Conservation (phyloP, 257 asterid species). For the Avicennia marina region DNA sequence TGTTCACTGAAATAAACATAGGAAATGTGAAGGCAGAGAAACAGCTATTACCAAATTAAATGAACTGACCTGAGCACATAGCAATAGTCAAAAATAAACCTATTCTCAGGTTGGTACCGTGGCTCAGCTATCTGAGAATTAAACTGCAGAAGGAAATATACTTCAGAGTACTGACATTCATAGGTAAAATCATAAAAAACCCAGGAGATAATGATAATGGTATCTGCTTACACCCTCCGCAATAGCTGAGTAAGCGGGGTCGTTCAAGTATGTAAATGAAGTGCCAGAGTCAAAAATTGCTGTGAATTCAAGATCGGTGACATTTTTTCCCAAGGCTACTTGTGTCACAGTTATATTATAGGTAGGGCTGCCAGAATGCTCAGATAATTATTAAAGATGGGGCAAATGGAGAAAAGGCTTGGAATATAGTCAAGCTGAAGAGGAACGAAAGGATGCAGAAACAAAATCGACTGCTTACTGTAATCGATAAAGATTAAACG, state of each 20-base stretch:
- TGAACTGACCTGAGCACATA: conserved; percentile 51
- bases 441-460: neutral
- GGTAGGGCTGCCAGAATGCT: conserved; percentile 48
- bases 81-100: conserved; percentile 73
- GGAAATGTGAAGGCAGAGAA: neutral
- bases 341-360: conserved; percentile 77
- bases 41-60: conserved; percentile 3
- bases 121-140: conserved; percentile 49
- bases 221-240: conserved; percentile 49
- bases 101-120: conserved; percentile 41
- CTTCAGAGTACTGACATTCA: neutral
- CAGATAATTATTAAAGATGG: neutral
- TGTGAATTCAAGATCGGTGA: conserved; percentile 43
- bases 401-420: neutral
- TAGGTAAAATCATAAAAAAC: neutral
- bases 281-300: conserved; percentile 95
- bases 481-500: conserved; percentile 49
- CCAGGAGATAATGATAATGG: neutral
- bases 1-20: conserved; percentile 8
- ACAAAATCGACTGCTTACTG: conserved; percentile 48
- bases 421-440: neutral
- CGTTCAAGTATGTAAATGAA: conserved; percentile 80
- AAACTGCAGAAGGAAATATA: conserved; percentile 44
- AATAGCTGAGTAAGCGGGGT: conserved; percentile 70
- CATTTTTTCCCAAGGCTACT: conserved; percentile 51